Percentiles rank a stretch among this genome's conserved stretches.
Evolutionary conservation across 1,284 basidiomycete species (phyloP).

Genomic region (Porogramme epimiltina): DNA sequence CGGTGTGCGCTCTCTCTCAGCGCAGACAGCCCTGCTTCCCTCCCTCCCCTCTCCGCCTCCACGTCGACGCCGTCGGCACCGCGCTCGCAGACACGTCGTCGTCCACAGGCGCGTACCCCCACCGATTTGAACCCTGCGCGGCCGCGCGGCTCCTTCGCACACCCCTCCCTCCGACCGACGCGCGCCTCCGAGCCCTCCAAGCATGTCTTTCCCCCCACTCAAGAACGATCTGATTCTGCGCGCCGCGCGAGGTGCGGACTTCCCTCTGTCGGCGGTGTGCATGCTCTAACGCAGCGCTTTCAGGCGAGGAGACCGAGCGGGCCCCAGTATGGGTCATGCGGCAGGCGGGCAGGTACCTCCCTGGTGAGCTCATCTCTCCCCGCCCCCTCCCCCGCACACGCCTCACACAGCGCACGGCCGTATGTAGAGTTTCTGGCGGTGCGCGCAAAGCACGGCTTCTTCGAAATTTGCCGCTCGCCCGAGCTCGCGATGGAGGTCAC

Average conservation of each 20-base stretch:
- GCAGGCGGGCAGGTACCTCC: constrained; percentile 94
- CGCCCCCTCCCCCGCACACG: not conserved
- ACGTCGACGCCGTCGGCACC: constrained; percentile 11
- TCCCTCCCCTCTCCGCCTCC: constrained; percentile 3
- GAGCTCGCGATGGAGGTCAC: constrained; percentile 85
- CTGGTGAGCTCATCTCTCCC: constrained; percentile 56
- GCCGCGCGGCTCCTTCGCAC: not conserved
- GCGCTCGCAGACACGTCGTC: constrained; percentile 15
- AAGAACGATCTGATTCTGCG: constrained; percentile 90
- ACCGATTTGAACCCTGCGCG: not conserved
- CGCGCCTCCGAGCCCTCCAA: not conserved
- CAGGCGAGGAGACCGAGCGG: constrained; percentile 85
- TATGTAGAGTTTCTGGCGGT: constrained; percentile 82
- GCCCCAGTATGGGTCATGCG: constrained; percentile 99
- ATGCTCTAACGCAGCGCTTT: not conserved
- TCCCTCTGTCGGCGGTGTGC: constrained; percentile 3
- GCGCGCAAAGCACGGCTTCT: constrained; percentile 86
- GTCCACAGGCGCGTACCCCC: constrained; percentile 7
- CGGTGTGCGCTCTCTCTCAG: constrained; percentile 10
- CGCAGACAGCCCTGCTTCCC: too few species aligned
- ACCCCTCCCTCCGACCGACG: not conserved
- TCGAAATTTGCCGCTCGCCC: constrained; percentile 90
- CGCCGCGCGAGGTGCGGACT: constrained; percentile 72
- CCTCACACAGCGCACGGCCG: constrained; percentile 1
- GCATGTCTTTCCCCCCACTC: constrained; percentile 64